These are phyloP conservation scores for Lachnellula arida DNA, from an alignment of 2,329 filamentous ascomycete genomes.

Conservation along the genomic window DNA sequence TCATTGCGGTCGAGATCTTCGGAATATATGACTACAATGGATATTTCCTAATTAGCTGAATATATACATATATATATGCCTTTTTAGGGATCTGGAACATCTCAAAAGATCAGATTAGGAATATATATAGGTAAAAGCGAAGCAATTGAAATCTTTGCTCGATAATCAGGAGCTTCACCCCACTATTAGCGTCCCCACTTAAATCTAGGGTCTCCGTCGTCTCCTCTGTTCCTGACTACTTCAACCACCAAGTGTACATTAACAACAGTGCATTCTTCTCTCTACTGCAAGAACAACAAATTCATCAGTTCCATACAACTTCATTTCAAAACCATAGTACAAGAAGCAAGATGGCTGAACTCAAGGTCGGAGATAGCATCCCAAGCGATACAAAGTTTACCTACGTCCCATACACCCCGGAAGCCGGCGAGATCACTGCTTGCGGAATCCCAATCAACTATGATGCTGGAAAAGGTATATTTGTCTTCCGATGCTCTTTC, in stretches of 20 bases:
- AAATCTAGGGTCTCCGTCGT: slow-evolving; percentile 5
- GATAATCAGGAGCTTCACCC: slow-evolving; percentile 27
- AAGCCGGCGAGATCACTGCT: slow-evolving; percentile 62
- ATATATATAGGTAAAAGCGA: slow-evolving; percentile 36
- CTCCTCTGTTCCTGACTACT: not conserved
- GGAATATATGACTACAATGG: not conserved
- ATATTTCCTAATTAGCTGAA: slow-evolving; percentile 34
- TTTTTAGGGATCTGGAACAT: not conserved
- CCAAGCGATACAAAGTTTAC: slow-evolving; percentile 77
- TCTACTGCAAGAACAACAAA: not conserved
- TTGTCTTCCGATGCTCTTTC: not conserved
- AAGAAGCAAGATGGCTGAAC: slow-evolving; percentile 20
- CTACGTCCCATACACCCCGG: slow-evolving; percentile 72
- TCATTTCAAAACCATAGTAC: not conserved
- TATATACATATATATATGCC: slow-evolving; percentile 36
- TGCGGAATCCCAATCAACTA: slow-evolving; percentile 77
- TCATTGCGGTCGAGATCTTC: not conserved
- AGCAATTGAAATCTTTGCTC: slow-evolving; percentile 73
- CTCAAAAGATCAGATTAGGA: not conserved
- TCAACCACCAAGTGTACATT: not conserved
- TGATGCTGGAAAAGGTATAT: slow-evolving; percentile 67
- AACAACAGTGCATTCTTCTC: not conserved
- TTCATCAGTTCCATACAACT: not conserved
- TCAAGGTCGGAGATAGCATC: slow-evolving; percentile 73
- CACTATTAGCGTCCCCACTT: slow-evolving; percentile 11